Conservation (phyloP, 768 basidiomycete species). For the Lenzites betulinus region DNA sequence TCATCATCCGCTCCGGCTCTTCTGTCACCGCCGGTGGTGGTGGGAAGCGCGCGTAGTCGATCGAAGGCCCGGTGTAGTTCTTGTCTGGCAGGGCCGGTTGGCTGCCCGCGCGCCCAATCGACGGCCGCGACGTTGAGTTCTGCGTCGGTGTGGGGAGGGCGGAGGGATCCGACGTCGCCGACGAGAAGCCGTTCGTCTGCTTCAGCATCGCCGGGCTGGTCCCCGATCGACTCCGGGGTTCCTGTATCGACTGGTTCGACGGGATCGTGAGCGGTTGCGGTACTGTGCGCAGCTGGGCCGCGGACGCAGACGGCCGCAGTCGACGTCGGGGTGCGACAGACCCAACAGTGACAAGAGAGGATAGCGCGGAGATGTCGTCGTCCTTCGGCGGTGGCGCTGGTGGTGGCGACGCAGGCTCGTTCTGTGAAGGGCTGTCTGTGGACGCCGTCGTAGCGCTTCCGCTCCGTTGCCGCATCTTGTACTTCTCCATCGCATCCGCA, state of each 20-base stretch:
- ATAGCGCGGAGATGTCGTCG: slow-evolving; percentile 34
- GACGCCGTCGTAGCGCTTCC: slow-evolving; percentile 76
- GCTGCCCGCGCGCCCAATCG: slow-evolving; percentile 42
- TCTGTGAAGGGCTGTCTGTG: slow-evolving; percentile 69
- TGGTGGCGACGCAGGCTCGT: slow-evolving; percentile 49
- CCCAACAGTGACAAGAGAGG: slow-evolving; percentile 48
- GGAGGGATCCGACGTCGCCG: slow-evolving; percentile 28
- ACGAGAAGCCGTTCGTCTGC: slow-evolving; percentile 43
- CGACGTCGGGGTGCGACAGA: slow-evolving; percentile 58
- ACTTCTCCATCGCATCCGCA: slow-evolving; percentile 87
- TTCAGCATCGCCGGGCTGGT: slow-evolving; percentile 59
- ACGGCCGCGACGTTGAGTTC: slow-evolving; percentile 41
- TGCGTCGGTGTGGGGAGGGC: slow-evolving; percentile 39
- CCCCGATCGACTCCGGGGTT: slow-evolving; percentile 60
- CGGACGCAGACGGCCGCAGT: slow-evolving; percentile 74
- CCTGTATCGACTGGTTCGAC: slow-evolving; percentile 36
- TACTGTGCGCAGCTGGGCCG: slow-evolving; percentile 67
- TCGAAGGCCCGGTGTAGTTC: slow-evolving; percentile 62
- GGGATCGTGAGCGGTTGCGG: slow-evolving; percentile 39
- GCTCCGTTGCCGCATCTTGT: slow-evolving; percentile 78
- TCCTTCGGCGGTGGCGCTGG: slow-evolving; percentile 54
- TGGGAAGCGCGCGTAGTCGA: slow-evolving; percentile 71
- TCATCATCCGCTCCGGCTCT: slow-evolving; percentile 41
- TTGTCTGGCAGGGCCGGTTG: slow-evolving; percentile 28
- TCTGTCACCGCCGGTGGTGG: slow-evolving; percentile 52